Base-by-base conservation (phyloP, 2,329 filamentous ascomycete species). In the Beauveria medogensis region DNA sequence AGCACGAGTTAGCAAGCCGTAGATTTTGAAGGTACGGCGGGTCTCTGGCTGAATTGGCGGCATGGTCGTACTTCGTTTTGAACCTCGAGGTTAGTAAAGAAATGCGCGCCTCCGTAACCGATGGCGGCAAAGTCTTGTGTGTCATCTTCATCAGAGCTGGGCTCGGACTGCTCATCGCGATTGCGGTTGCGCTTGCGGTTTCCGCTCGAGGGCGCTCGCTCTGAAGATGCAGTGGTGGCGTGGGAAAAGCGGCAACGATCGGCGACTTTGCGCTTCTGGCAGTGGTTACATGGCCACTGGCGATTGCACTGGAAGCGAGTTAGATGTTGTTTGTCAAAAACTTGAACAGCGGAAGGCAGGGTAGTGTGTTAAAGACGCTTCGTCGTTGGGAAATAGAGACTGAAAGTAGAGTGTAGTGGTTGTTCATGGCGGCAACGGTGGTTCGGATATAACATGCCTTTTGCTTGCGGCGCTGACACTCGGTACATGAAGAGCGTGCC, bases 401-500 rank as follows among this genome's bases (percentile, higher is more conserved):
- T 12, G 22, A 16, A 6, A n/a, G n/a, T 7, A 30, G 40, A 46
- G 10, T 41, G 44, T 28, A 24, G 24, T 6, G 6, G 14, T 53
- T 22, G 16, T 34, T 41, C 20, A 41, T 24, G 34, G 34, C 20
- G 20, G n/a, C 30, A n/a, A 26, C 6, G 20, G 34, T 30, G 51
- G 16, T 22, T 46, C 18, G 28, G 22, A 20, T n/a, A 40, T 26
- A 50, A 57, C 48, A n/a, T 46, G 73, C 73, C 68, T 72, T 75
- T 67, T 75, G 73, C 66, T 75, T 75, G 54, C 73, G 71, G 18
- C 73, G 70, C 43, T 70, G 67, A 60, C 73, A 80, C 66, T 79
- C 77, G 3, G 76, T 75, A 63, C 77, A 80, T 52, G 77, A 76
- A 20, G 71, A 64, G 47, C 72, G 70, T 52, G 60, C 48, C 24